A percentile compares a stretch with the other conserved stretches of the same genome.
Evolutionary conservation across 441 rosid genomes (phyloP).

Genomic region (Gossypium davidsonii): DNA sequence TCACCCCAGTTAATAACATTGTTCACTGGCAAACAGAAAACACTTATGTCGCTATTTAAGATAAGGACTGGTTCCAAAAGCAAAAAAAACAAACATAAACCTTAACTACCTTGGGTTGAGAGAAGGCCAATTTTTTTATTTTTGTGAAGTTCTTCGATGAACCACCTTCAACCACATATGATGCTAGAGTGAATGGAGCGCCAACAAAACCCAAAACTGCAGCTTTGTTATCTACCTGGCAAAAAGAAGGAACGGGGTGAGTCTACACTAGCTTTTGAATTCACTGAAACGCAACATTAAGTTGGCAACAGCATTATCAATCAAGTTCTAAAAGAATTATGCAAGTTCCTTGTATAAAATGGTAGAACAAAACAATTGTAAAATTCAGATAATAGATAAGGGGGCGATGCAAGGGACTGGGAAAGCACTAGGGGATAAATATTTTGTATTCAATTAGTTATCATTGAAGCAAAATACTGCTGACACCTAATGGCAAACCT

Average conservation of each 20-base stretch:
- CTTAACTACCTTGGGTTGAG: slow-evolving; percentile 67
- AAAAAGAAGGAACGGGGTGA: slow-evolving; percentile 5
- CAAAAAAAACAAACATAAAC: background rate
- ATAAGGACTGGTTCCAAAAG: background rate
- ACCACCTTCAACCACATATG: slow-evolving; percentile 90
- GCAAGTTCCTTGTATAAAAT: background rate
- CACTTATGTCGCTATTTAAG: background rate
- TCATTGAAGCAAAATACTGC: background rate
- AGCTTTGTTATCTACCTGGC: slow-evolving; percentile 66
- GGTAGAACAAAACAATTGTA: background rate
- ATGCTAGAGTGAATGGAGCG: slow-evolving; percentile 93
- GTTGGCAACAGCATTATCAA: background rate
- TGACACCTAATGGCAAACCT: background rate
- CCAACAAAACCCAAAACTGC: slow-evolving; percentile 95
- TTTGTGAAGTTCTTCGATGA: slow-evolving; percentile 86
- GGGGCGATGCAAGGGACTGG: background rate
- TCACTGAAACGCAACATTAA: background rate
- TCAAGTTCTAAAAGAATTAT: background rate
- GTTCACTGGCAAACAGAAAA: background rate
- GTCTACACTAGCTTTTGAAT: background rate
- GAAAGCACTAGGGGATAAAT: background rate
- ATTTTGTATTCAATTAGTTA: background rate
- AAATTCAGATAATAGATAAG: background rate
- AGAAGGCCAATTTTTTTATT: slow-evolving; percentile 79
- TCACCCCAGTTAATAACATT: background rate